Evolutionary conservation across 805 yeast species (phyloP), one percentile per base, ranked within the genome.

Genomic region (Kodamaea hsintzibuensis): DNA sequence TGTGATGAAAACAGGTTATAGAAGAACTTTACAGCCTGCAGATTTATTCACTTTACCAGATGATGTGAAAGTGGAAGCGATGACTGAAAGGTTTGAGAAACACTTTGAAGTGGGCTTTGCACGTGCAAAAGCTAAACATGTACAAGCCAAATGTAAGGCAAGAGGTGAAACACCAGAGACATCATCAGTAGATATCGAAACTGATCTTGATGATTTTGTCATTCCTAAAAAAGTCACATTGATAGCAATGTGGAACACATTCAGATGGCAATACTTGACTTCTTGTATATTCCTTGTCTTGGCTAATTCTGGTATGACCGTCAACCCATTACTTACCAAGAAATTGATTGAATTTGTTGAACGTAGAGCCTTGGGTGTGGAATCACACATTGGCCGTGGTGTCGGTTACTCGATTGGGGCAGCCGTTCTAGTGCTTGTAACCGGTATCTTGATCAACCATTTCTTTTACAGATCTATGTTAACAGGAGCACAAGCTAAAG

Each of bases 1-100:
- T 0, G 60, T 88, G 40, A 69, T 89, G 74, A 70, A 68, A 13
- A 80, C 81, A 6, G 95, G 96, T 4, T 88, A 88, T 67, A 85
- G 83, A 65, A 76, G 95, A 62, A 86, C 92, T 0, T 69, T 89
- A 44, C 81, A 80, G 44, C 83, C 87, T 1, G 78, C 81, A 47
- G 95, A 89, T 68, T 64, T 88, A 59, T 88, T 58, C 58, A 58
- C 55, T 17, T 64, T 76, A 39, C 10, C 49, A 1, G 69, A 62
- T 9, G 51, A 40, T 17, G 59, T 71, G 38, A 69, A 70, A 50
- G 74, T 75, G 19, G 67, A 71, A 42, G 48, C 55, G 10, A 65
- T 73, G 74, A 63, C 74, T 2, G 57, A 50, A 6, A 52, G 40
- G 18, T 76, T 75, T 55, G 57, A 62, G 22, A 38, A 39, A 13